These are phyloP conservation scores for Penicillium diatomitis DNA, from an alignment of 495 filamentous ascomycete species.

Conservation along the genomic window DNA sequence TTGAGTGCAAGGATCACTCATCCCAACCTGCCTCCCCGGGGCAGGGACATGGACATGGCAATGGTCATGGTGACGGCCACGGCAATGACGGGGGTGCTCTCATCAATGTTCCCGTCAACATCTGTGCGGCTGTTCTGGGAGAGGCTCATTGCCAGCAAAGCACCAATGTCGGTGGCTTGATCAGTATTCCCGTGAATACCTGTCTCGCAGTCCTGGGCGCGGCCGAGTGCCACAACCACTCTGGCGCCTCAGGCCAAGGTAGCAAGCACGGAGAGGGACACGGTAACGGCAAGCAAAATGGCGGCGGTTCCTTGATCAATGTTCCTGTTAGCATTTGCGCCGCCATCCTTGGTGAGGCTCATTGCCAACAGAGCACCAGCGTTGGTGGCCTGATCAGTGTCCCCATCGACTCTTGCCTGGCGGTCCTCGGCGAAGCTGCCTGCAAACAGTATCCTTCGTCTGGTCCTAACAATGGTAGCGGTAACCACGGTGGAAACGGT, in stretches of 20 bases:
- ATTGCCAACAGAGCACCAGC: conserved; percentile 11
- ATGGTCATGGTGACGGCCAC: too few relatives aligned
- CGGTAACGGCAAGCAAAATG: too few relatives aligned
- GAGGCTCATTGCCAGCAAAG: conserved; percentile 16
- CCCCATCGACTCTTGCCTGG: conserved; percentile 17
- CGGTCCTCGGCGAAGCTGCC: conserved; percentile 19
- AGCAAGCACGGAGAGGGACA: too few relatives aligned
- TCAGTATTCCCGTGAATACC: conserved; percentile 21
- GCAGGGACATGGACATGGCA: too few relatives aligned
- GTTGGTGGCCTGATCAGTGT: conserved; percentile 17
- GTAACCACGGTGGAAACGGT: not conserved
- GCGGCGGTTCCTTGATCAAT: conserved; percentile 8
- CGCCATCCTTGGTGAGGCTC: conserved; percentile 15
- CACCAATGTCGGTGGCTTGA: conserved; percentile 8
- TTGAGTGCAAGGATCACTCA: conserved; percentile 12
- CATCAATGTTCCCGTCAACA: conserved; percentile 24
- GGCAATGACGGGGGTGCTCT: conserved; percentile 9
- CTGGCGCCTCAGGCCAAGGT: not conserved
- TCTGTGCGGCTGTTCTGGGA: conserved; percentile 20
- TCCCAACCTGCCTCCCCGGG: too few relatives aligned
- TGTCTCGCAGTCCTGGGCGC: conserved; percentile 22
- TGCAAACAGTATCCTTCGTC: conserved; percentile 18
- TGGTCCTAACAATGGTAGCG: too few relatives aligned
- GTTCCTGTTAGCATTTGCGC: conserved; percentile 18
- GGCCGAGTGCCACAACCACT: conserved; percentile 5